Conservation (phyloP, 1,139 yeast genomes). For the Diutina rugosa region DNA sequence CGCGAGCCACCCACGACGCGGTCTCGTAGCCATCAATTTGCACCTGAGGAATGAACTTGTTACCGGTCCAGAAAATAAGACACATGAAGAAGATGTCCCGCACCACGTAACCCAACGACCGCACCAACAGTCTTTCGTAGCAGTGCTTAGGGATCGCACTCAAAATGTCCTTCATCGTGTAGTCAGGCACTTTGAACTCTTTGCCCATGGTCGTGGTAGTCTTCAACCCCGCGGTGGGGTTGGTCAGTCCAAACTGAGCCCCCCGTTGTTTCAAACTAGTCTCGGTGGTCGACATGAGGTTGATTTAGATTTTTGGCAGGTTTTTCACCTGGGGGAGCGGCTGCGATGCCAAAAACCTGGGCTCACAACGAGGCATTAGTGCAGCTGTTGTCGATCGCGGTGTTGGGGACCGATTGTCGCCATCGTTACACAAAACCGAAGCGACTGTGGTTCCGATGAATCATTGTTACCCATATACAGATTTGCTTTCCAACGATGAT, state of each 20-base stretch:
- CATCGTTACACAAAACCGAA: neutral
- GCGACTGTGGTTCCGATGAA: no score
- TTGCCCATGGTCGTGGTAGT: conserved; percentile 49
- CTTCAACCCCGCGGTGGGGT: neutral
- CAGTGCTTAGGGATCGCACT: conserved; percentile 67
- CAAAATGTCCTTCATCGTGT: conserved; percentile 59
- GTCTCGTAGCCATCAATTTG: conserved; percentile 12
- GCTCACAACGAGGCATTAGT: neutral
- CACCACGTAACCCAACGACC: conserved; percentile 48
- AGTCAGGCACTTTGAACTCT: conserved; percentile 60
- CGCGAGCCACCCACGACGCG: conserved; percentile 14
- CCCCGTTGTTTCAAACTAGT: neutral
- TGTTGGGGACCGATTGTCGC: neutral
- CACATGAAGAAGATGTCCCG: conserved; percentile 48
- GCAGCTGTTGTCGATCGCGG: neutral
- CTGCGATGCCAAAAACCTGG: neutral
- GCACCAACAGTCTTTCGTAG: conserved; percentile 48
- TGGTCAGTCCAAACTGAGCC: neutral
- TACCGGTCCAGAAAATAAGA: conserved; percentile 39
- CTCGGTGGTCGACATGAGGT: neutral
- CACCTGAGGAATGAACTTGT: conserved; percentile 23
- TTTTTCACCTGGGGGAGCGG: neutral
- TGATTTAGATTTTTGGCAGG: neutral
- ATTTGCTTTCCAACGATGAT: no score
- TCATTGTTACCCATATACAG: no score